Base-by-base conservation (phyloP, 2,329 filamentous ascomycete genomes). In the Ophiostoma triangulosporum region DNA sequence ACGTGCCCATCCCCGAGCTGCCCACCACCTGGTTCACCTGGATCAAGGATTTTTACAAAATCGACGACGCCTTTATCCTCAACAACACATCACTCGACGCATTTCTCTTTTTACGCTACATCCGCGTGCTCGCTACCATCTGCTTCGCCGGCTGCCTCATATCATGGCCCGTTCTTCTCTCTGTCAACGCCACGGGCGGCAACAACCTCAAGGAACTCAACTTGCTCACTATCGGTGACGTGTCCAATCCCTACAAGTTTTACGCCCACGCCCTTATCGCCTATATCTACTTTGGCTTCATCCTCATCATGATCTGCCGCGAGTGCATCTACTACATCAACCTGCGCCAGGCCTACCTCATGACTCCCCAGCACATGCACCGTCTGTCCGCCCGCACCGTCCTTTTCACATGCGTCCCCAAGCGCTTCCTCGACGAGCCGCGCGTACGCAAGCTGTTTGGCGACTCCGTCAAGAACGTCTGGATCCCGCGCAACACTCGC, bases 291-390 rank as follows among this genome's bases (percentile, higher is more conserved):
- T 88, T 95, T 61, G 75, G 80, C 54, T 96, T 97, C 65, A 76
- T 98, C 56, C 83, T 96, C 67, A 91, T 88, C 68, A 87, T 88
- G 62, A 81, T 98, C 53, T 88, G 88, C 29, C 81, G 93, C 57
- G 93, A 98, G 68, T 83, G 83, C 64, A 84, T 98, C 62, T 97
- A 84, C 76, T 95, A 89, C 68, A 87, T 96, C 71, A 95, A 95
- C 62, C 70, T 97, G 51, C 86, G 91, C 59, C 93, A 97, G 69
- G 91, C 91, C 1, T 97, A 94, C 70, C 80, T 90, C n/a, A 75
- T 95, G 54, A 87, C 88, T 2, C 88, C 87, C 1, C 74, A 86
- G 50, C 91, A 95, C 63, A 79, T 88, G 27, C 84, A 83, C 60
- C 84, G 90, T 17, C 81, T 97, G 40, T 96, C 91, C 0, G 89